Percentiles rank a stretch among this genome's conserved stretches.
Conservation (phyloP, 768 basidiomycete genomes). For the Amanita exitialis region DNA sequence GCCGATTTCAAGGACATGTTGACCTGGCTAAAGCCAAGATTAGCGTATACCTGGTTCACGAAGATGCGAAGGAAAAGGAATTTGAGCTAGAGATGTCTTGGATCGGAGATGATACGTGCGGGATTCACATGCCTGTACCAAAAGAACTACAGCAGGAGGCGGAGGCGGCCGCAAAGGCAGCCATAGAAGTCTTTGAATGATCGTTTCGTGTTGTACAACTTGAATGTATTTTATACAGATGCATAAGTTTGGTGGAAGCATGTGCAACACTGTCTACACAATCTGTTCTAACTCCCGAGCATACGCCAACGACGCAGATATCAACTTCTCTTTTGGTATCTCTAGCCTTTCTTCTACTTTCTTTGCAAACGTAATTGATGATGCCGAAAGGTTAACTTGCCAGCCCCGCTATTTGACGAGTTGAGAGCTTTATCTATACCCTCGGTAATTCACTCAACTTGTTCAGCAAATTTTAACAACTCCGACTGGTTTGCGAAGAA, state of each 20-base stretch:
- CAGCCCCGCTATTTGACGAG: conserved; percentile 55
- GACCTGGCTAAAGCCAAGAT: background rate
- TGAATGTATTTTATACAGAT: conserved; percentile 10
- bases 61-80: conserved; percentile 96
- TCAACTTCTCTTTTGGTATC: conserved; percentile 79
- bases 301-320: conserved; percentile 66
- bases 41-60: conserved; percentile 96
- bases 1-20: background rate
- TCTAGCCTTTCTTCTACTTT: conserved; percentile 78
- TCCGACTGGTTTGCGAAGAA: conserved; percentile 86
- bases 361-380: conserved; percentile 67
- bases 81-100: conserved; percentile 98
- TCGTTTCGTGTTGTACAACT: conserved; percentile 6
- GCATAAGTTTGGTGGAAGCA: conserved; percentile 14
- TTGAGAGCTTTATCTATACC: background rate
- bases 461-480: conserved; percentile 69
- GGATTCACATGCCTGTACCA: conserved; percentile 76
- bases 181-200: conserved; percentile 54
- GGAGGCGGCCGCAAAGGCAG: conserved; percentile 78
- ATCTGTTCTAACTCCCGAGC: conserved; percentile 89
- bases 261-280: conserved; percentile 50
- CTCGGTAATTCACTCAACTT: conserved; percentile 35
- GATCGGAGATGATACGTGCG: conserved; percentile 80
- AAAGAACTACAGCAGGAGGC: conserved; percentile 79
- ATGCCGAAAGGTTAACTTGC: conserved; percentile 66